These are phyloP conservation scores for Hypoxylon sp. DNA, from an alignment of 2,329 filamentous ascomycete genomes.

Conservation along the genomic window DNA sequence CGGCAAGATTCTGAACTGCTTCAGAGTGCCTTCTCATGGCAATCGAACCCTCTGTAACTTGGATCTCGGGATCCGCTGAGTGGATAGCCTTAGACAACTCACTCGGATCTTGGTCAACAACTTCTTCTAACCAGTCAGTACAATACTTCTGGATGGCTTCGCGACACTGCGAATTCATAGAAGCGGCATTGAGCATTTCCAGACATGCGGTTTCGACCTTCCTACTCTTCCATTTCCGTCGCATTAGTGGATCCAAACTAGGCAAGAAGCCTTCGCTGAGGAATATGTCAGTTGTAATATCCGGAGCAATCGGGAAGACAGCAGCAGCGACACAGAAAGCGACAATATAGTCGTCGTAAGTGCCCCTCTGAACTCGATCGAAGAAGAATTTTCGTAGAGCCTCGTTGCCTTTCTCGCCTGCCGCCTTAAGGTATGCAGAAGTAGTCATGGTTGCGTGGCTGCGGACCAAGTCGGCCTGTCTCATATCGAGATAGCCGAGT, in stretches of 20 bases:
- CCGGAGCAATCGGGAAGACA: constrained; percentile 87
- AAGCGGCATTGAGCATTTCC: constrained; percentile 92
- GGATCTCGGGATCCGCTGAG: constrained; percentile 68
- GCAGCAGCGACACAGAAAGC: constrained; percentile 94
- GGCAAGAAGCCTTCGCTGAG: constrained; percentile 89
- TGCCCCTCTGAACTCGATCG: constrained; percentile 77
- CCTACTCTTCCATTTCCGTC: constrained; percentile 84
- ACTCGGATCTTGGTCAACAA: constrained; percentile 80
- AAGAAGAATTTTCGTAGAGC: constrained; percentile 83
- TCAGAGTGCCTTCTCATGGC: constrained; percentile 73
- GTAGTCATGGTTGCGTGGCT: constrained; percentile 86
- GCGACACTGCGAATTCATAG: constrained; percentile 85
- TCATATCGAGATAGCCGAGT: constrained; percentile 87
- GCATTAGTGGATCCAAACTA: constrained; percentile 81
- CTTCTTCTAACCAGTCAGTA: constrained; percentile 86
- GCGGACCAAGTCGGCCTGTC: constrained; percentile 79
- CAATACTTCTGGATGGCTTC: constrained; percentile 89
- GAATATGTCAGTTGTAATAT: constrained; percentile 83
- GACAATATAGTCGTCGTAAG: constrained; percentile 89
- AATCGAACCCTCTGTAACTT: constrained; percentile 72
- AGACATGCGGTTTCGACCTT: constrained; percentile 89
- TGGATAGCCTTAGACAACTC: constrained; percentile 65
- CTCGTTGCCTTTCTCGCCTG: constrained; percentile 77
- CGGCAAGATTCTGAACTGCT: constrained; percentile 75
- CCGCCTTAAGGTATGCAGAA: constrained; percentile 86